Evolutionary conservation across 2,329 filamentous ascomycete genomes (phyloP).

Genomic region (Fusarium tanahbumbuense): DNA sequence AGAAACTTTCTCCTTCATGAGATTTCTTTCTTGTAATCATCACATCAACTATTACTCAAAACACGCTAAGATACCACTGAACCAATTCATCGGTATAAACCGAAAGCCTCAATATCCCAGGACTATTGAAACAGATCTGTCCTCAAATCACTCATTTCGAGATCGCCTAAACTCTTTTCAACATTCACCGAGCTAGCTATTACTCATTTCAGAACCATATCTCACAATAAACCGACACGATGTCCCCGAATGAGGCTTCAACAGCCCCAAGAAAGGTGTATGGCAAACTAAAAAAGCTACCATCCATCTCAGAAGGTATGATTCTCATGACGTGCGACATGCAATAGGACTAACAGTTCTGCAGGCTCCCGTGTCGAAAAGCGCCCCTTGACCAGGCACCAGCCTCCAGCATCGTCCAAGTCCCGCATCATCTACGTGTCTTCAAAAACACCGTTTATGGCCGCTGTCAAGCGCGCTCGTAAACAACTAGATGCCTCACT

Average conservation of each 20-base stretch:
- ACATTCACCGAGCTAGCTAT: slow-evolving; percentile 22
- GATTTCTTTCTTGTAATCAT: slow-evolving; percentile 1
- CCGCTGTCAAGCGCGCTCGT: slow-evolving; percentile 72
- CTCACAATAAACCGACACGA: slow-evolving; percentile 19
- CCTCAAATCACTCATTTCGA: not conserved
- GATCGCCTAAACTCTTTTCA: no score
- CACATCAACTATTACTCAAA: not conserved
- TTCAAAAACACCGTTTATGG: slow-evolving; percentile 73
- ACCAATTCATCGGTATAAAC: not conserved
- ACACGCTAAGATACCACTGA: not conserved
- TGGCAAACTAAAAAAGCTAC: slow-evolving; percentile 50
- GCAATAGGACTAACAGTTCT: not conserved
- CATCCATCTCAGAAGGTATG: slow-evolving; percentile 51
- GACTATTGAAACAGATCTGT: not conserved
- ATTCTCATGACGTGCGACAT: not conserved
- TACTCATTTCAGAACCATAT: slow-evolving; percentile 19
- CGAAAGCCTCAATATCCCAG: not conserved
- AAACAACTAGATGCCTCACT: slow-evolving; percentile 69
- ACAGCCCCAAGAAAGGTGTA: slow-evolving; percentile 29
- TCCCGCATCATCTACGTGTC: slow-evolving; percentile 72
- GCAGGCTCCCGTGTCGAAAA: slow-evolving; percentile 63
- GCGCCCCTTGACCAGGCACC: slow-evolving; percentile 58
- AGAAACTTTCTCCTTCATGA: slow-evolving; percentile 13
- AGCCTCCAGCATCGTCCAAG: slow-evolving; percentile 57
- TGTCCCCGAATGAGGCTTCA: slow-evolving; percentile 37